Evolutionary conservation across 345 rosid genomes (phyloP), one percentile per base, ranked within the genome.

Genomic region (Lepidium africanum): DNA sequence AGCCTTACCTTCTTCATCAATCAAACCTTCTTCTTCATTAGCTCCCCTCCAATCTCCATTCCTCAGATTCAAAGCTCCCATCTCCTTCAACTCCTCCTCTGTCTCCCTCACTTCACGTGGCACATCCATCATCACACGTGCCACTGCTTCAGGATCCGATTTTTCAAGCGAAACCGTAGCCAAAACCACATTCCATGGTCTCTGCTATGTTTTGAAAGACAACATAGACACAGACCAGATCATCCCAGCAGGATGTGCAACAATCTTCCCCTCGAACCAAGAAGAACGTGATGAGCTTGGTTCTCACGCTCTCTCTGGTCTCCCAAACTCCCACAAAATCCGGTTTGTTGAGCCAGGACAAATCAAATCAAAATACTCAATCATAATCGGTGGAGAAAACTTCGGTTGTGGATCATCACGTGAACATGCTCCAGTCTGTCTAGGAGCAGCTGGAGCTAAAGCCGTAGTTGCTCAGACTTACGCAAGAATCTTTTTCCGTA

Each of bases 211-310:
- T 3, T 82, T 89, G 51, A 84, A 91, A 13, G 95, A 89, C 79
- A 89, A 92, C 87, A 87, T 92, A 58, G 96, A 92, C 80, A 89
- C 96, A 14, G 95, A 92, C 81, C 98, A 89, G 73, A 92, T 89
- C 65, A 89, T 89, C 63, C 98, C 98, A 27, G 92, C 92, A 0
- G 96, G 52, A 56, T 17, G 9, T 81, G 70, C 85, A 77, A 75
- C 85, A 81, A 38, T 83, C 87, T n/a, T 87, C 65, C 98, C 98
- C 1, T 86, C 97, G 1, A 87, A 89, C 54, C 96, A 81, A 9
- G 83, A 74, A n/a, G 96, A 89, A 51, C 88, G 88, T 51, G 90
- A 86, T 70, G 87, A 92, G 74, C 82, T 92, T 41, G 95, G 86
- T 5, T 76, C 89, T n/a, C 78, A 84, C 69, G 98, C 98, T 55